These are phyloP conservation scores for Nitzschia sp. DNA, from an alignment of 108 stramenopile species.

Conservation along the genomic window DNA sequence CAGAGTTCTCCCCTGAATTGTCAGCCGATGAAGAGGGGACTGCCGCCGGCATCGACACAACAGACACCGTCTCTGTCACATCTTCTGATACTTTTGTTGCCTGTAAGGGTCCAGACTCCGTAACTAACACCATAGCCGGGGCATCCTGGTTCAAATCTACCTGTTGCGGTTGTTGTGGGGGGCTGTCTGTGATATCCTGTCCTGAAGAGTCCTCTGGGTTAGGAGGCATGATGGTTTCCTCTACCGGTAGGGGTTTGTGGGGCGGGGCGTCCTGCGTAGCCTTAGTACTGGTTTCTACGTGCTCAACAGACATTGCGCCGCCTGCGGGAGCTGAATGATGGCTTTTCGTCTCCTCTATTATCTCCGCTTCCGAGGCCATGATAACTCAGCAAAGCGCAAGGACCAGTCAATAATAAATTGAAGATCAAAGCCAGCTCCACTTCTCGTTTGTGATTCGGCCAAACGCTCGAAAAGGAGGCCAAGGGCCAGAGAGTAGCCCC, in stretches of 20 bases:
- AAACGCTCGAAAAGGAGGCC: background rate
- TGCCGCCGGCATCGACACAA: background rate
- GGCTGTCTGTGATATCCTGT: background rate
- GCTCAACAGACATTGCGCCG: background rate
- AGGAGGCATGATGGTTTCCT: background rate
- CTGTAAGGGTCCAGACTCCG: background rate
- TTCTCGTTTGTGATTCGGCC: background rate
- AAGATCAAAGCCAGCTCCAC: background rate
- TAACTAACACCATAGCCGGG: background rate
- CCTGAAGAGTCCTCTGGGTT: background rate
- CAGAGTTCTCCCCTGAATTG: background rate
- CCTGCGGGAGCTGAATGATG: slow-evolving; percentile 1
- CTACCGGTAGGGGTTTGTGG: background rate
- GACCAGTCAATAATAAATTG: background rate
- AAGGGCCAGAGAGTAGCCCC: background rate
- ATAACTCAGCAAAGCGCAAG: background rate
- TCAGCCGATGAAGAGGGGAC: background rate
- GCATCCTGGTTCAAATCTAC: background rate
- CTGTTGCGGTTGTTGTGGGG: background rate
- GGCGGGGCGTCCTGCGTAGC: slow-evolving; percentile 2
- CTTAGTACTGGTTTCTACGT: slow-evolving; percentile 28
- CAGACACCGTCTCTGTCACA: background rate
- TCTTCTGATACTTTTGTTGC: background rate
- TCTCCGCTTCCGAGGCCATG: background rate
- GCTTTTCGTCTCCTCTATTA: background rate